These are phyloP conservation scores for Funneliformis mosseae DNA, from an alignment of 192 early-diverging fungal genomes.

Conservation along the genomic window DNA sequence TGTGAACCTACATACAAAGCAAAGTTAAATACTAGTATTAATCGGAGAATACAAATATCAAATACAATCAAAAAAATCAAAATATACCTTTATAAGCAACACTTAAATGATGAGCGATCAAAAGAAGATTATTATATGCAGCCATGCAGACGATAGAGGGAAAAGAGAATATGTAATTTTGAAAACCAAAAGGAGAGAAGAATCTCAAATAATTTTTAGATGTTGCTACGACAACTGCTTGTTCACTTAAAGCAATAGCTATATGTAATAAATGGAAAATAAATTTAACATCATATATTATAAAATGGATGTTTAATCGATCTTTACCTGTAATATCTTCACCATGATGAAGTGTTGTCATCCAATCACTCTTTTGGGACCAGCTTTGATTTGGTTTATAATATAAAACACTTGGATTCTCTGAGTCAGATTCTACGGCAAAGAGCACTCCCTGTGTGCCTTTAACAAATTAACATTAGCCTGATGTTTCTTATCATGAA, in stretches of 20 bases:
- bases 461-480: slow-evolving; percentile 7
- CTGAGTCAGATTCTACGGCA: slow-evolving; percentile 55
- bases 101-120: slow-evolving; percentile 43
- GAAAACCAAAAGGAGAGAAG: slow-evolving; percentile 79
- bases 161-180: slow-evolving; percentile 71
- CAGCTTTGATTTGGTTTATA: slow-evolving; percentile 76
- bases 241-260: slow-evolving; percentile 73
- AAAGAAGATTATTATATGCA: slow-evolving; percentile 45
- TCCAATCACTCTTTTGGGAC: slow-evolving; percentile 79
- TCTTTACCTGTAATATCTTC: slow-evolving; percentile 66
- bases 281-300: not conserved
- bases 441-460: slow-evolving; percentile 71
- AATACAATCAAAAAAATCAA: not conserved
- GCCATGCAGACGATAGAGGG: slow-evolving; percentile 50
- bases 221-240: slow-evolving; percentile 72
- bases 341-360: slow-evolving; percentile 58
- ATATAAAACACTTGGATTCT: slow-evolving; percentile 61
- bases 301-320: not conserved
- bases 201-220: slow-evolving; percentile 74
- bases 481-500: not conserved
- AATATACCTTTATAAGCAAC: slow-evolving; percentile 33
- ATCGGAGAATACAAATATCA: not conserved
- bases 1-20: slow-evolving; percentile 43
- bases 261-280: slow-evolving; percentile 25
- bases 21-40: not conserved